Conservation (phyloP, 2,329 filamentous ascomycete genomes). For the Alternaria alternata region DNA sequence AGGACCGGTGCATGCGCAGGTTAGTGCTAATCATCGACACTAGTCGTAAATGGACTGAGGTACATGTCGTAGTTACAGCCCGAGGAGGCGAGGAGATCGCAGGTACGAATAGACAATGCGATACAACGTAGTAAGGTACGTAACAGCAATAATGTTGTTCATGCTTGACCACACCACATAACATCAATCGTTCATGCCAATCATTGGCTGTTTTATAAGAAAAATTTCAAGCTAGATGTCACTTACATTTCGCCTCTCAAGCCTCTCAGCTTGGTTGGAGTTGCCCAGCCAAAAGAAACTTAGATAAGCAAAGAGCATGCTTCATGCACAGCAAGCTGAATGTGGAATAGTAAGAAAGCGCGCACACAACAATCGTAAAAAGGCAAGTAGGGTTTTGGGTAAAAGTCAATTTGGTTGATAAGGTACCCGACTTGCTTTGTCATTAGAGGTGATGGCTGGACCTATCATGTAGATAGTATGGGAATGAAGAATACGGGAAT, state of each 20-base stretch:
- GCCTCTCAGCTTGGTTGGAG: background rate
- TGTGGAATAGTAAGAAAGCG: background rate
- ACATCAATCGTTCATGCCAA: background rate
- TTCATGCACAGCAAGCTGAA: background rate
- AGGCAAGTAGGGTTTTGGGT: background rate
- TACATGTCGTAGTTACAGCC: background rate
- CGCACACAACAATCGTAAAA: background rate
- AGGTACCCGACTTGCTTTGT: background rate
- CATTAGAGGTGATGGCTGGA: background rate
- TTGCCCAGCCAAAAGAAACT: background rate
- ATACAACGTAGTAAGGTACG: background rate
- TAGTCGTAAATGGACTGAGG: background rate
- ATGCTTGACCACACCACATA: background rate
- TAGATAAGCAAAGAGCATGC: background rate
- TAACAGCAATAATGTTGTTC: too few species aligned
- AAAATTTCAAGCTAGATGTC: background rate
- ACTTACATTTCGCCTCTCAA: background rate
- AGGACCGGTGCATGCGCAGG: background rate
- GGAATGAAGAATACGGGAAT: background rate
- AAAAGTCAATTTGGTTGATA: background rate
- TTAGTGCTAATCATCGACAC: background rate
- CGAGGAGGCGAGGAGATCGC: background rate
- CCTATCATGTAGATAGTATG: background rate
- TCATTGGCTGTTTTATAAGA: background rate
- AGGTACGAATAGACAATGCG: background rate